Evolutionary conservation across 257 asterid genomes (phyloP), one percentile per base, ranked within the genome.

Genomic region (Solanum sejunctum): DNA sequence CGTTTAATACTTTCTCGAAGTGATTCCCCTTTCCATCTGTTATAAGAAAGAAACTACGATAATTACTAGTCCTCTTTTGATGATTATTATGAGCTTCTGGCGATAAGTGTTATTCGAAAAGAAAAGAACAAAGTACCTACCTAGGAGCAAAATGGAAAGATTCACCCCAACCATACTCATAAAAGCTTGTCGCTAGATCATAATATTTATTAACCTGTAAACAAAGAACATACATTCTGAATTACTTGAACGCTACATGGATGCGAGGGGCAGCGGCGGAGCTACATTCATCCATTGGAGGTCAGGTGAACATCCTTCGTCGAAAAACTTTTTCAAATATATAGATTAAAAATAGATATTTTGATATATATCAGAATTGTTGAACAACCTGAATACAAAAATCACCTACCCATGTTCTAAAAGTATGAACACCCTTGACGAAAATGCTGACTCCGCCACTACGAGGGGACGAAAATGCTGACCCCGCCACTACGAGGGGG

Each of bases 141-240:
- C 86, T 58, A 11, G 83, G 86, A 32, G 86, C 86, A 73, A 84
- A 84, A 84, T 72, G 86, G 64, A 84, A 73, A 41, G 86, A 84
- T 84, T 73, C 83, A 70, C 86, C 83, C 86, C 86, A 84, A n/a
- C 86, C 86, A 43, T 84, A 84, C 67, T 84, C 83, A 63, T 84
- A 73, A 61, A 72, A 84, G 21, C 83, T 84, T 11, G 83, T 84
- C 55, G 81, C 77, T 49, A 84, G 83, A 47, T 84, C 86, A 70
- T 84, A 84, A 70, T 84, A 84, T 71, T 84, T 84, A 69, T 84
- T 84, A 51, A 84, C 83, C 86, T 84, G 73, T 51, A 51, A 77
- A 77, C 47, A 51, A 77, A 51, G 45, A 77, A 51, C 41, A 73
- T 7, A 12, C 12, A 26, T 21, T 47, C 32, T 75, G 21, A 21